Conservation (phyloP, 768 basidiomycete species). For the Boletus vinaceobasis region DNA sequence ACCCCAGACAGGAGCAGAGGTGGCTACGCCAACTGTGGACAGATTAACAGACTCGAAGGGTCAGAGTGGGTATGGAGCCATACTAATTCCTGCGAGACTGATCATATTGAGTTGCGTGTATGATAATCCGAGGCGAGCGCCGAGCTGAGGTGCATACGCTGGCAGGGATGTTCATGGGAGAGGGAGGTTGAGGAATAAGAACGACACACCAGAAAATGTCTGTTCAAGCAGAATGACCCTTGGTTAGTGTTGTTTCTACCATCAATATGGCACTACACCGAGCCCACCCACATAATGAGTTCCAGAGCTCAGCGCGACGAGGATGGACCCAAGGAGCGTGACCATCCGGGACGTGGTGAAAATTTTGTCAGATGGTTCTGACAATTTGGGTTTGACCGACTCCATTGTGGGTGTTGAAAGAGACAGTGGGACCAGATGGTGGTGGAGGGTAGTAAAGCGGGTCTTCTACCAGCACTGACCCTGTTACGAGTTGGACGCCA, state of each 20-base stretch:
- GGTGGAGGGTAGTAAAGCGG: too few species aligned
- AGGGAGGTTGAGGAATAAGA: too few species aligned
- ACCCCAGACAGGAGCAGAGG: constrained; percentile 75
- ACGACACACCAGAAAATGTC: constrained; percentile 30
- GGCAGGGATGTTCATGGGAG: not conserved
- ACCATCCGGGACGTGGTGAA: constrained; percentile 37
- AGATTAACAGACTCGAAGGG: too few species aligned
- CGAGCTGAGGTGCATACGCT: too few species aligned
- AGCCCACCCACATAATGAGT: too few species aligned
- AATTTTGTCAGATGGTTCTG: constrained; percentile 19
- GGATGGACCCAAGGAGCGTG: constrained; percentile 50
- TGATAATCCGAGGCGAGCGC: constrained; percentile 65
- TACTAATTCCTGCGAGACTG: too few species aligned
- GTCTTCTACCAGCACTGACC: too few species aligned
- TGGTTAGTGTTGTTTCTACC: too few species aligned
- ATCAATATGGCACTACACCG: too few species aligned
- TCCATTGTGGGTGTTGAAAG: constrained; percentile 4
- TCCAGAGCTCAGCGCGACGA: constrained; percentile 63
- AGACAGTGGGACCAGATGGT: too few species aligned
- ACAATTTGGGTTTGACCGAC: constrained; percentile 1
- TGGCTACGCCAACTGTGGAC: too few species aligned
- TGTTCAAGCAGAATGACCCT: constrained; percentile 2
- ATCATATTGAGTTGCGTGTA: constrained; percentile 83
- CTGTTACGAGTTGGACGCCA: too few species aligned
- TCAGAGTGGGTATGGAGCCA: constrained; percentile 15